Percentiles rank a stretch among this genome's conserved stretches.
Conservation (phyloP, 345 rosid genomes). For the Aquilaria yunnanensis region DNA sequence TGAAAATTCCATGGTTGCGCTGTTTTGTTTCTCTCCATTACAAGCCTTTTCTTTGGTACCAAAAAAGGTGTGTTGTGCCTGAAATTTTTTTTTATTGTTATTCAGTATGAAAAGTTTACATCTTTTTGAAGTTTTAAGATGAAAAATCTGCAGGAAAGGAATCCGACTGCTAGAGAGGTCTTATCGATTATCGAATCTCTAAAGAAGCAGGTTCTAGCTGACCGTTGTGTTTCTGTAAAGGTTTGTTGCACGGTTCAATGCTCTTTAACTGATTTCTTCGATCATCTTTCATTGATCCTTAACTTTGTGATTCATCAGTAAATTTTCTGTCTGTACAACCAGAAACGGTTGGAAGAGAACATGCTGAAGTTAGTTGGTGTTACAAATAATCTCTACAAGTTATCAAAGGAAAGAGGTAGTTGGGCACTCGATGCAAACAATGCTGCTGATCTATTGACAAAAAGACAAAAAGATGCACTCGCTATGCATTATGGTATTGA, state of each 20-base stretch:
- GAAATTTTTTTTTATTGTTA: slow-evolving; percentile 2
- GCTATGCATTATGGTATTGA: slow-evolving; percentile 61
- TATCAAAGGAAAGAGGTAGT: slow-evolving; percentile 44
- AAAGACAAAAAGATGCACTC: slow-evolving; percentile 67
- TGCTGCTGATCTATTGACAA: slow-evolving; percentile 55
- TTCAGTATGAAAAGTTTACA: background rate
- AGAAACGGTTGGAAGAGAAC: slow-evolving; percentile 85
- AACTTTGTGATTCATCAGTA: background rate
- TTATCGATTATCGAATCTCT: slow-evolving; percentile 49
- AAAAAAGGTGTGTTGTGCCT: background rate
- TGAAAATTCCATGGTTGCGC: background rate
- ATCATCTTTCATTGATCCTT: too few relatives aligned
- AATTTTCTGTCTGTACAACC: slow-evolving; percentile 14
- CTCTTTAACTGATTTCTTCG: background rate
- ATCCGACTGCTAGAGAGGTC: slow-evolving; percentile 36
- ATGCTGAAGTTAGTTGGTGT: slow-evolving; percentile 46
- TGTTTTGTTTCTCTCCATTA: background rate
- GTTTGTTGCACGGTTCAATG: slow-evolving; percentile 24
- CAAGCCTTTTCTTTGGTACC: background rate
- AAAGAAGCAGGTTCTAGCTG: slow-evolving; percentile 61
- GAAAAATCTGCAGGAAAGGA: slow-evolving; percentile 20
- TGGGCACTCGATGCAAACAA: slow-evolving; percentile 22
- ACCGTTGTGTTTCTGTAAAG: slow-evolving; percentile 54
- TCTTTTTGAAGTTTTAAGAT: slow-evolving; percentile 18
- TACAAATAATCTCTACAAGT: slow-evolving; percentile 42